A percentile compares a stretch with the other conserved stretches of the same genome.
phyloP scores from a whole-genome alignment of 1,284 basidiomycete genomes.

The Leccinum insigne region DNA sequence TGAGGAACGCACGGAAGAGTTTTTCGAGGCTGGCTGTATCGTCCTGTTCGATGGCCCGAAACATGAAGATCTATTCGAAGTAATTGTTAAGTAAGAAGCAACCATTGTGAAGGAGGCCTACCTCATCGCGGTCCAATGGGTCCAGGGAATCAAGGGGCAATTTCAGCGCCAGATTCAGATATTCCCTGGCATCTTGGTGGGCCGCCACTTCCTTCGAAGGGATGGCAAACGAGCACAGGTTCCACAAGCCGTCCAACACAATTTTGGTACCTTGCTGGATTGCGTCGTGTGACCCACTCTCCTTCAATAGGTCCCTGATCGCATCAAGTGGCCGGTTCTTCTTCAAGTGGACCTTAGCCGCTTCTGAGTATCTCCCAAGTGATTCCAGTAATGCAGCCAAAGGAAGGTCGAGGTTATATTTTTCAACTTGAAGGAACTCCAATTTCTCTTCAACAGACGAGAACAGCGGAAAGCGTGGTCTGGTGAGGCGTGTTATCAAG shows the following conservation, averaged over 20 bases:
- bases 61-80: slow-evolving; percentile 25
- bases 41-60: slow-evolving; percentile 19
- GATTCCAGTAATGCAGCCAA: slow-evolving; percentile 49
- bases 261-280: slow-evolving; percentile 33
- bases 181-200: slow-evolving; percentile 3
- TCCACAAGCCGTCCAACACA: slow-evolving; percentile 28
- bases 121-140: slow-evolving; percentile 18
- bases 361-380: slow-evolving; percentile 46
- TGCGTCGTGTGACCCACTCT: slow-evolving; percentile 29
- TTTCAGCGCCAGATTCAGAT: slow-evolving; percentile 19
- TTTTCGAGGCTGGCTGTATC: slow-evolving; percentile 3
- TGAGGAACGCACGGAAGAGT: slow-evolving; percentile 18
- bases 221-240: slow-evolving; percentile 26
- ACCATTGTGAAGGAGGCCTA: not conserved
- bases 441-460: slow-evolving; percentile 50
- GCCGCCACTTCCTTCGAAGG: slow-evolving; percentile 8
- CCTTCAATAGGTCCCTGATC: slow-evolving; percentile 45
- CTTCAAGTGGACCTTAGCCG: slow-evolving; percentile 53
- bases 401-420: slow-evolving; percentile 52
- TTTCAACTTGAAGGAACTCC: slow-evolving; percentile 49
- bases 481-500: slow-evolving; percentile 32
- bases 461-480: slow-evolving; percentile 51
- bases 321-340: slow-evolving; percentile 54
- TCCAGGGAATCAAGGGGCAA: slow-evolving; percentile 19
- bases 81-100: not conserved